Evolutionary conservation across 345 rosid genomes (phyloP).

Genomic region (Brassica juncea): DNA sequence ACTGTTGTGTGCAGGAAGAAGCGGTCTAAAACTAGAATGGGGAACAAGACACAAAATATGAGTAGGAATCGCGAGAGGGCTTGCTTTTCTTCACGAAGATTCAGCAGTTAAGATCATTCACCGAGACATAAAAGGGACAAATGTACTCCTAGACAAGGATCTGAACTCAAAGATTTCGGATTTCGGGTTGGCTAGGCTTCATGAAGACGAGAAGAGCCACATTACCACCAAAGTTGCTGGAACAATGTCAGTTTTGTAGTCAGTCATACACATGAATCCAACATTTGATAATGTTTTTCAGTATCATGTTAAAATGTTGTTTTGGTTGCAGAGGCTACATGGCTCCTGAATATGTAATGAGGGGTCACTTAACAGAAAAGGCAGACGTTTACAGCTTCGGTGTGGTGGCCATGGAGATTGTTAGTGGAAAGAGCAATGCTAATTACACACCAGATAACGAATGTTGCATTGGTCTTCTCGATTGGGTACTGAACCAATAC

Average conservation of each 20-base stretch:
- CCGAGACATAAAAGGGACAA: conserved; percentile 59
- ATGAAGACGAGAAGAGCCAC: conserved; percentile 51
- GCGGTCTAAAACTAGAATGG: conserved; percentile 34
- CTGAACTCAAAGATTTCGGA: conserved; percentile 60
- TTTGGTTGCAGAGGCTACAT: conserved; percentile 50
- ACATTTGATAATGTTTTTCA: background rate
- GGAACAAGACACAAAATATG: conserved; percentile 37
- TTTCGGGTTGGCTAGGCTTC: conserved; percentile 60
- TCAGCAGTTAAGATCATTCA: conserved; percentile 51
- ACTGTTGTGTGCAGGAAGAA: conserved; percentile 28
- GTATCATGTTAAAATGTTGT: background rate
- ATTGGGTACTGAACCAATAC: conserved; percentile 46
- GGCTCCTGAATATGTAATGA: conserved; percentile 61
- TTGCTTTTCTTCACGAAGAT: conserved; percentile 39
- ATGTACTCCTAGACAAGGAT: conserved; percentile 50
- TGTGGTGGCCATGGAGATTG: conserved; percentile 52
- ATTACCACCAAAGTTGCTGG: conserved; percentile 58
- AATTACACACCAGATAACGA: conserved; percentile 38
- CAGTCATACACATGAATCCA: background rate
- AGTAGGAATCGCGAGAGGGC: conserved; percentile 40
- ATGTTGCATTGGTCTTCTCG: conserved; percentile 48
- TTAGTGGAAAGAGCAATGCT: conserved; percentile 43
- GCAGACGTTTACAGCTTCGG: conserved; percentile 67
- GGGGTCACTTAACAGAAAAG: conserved; percentile 55
- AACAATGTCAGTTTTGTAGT: conserved; percentile 46